Conservation (phyloP, 2,329 filamentous ascomycete genomes). For the Colletotrichum tofieldiae region DNA sequence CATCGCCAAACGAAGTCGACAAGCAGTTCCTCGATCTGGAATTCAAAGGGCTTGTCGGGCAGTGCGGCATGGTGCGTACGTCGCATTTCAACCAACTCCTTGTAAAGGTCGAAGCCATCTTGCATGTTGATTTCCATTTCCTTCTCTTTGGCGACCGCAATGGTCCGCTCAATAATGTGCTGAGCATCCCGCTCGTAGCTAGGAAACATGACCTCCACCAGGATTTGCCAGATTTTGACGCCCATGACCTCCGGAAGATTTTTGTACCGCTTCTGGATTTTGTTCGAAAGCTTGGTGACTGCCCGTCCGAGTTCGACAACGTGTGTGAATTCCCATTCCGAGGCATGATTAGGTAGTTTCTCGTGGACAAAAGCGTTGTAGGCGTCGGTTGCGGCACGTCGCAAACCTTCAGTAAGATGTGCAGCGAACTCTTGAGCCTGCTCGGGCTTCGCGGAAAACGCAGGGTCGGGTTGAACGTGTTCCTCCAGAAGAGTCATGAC, state of each 20-base stretch:
- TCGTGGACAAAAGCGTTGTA: constrained; percentile 86
- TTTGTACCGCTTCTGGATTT: constrained; percentile 92
- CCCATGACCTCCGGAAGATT: constrained; percentile 92
- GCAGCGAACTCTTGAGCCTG: constrained; percentile 81
- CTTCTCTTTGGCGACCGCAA: constrained; percentile 79
- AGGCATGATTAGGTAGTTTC: constrained; percentile 83
- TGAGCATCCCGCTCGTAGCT: constrained; percentile 91
- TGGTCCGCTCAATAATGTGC: constrained; percentile 86
- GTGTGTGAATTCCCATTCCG: constrained; percentile 92
- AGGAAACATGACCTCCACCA: constrained; percentile 88
- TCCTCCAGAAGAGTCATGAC: constrained; percentile 86
- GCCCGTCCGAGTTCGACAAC: constrained; percentile 90
- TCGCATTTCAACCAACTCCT: constrained; percentile 87
- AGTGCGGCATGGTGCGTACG: constrained; percentile 84
- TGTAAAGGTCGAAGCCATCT: constrained; percentile 95
- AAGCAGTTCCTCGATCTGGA: constrained; percentile 88
- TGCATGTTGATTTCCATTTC: constrained; percentile 86
- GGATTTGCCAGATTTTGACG: constrained; percentile 74
- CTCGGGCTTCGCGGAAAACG: constrained; percentile 79
- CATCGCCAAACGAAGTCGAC: constrained; percentile 97
- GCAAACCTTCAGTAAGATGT: constrained; percentile 80
- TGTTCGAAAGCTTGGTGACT: constrained; percentile 87
- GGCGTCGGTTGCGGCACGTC: constrained; percentile 81
- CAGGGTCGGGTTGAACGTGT: constrained; percentile 85
- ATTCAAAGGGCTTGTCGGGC: constrained; percentile 82